Evolutionary conservation across 139 green algal genomes (phyloP), one percentile per base, ranked within the genome.

Genomic region (Chlorella sp.): DNA sequence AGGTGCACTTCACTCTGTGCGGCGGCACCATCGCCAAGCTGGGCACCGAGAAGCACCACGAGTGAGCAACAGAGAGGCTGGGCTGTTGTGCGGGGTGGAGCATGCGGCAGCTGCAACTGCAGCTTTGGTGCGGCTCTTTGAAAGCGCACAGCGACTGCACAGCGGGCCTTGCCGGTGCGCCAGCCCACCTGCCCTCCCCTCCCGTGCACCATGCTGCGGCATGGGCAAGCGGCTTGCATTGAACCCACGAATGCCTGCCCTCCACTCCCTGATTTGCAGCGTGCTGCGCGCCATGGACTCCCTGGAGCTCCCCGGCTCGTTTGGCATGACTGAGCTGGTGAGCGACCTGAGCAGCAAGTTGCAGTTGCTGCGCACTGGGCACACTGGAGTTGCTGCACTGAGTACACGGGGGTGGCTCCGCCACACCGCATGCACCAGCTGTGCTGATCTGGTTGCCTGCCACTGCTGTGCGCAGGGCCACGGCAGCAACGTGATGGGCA

Each of bases 401-500:
- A n/a, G n/a, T n/a, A n/a, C n/a, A n/a, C n/a, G n/a, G n/a, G n/a
- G n/a, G n/a, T n/a, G n/a, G n/a, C n/a, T n/a, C n/a, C n/a, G n/a
- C n/a, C n/a, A n/a, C n/a, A n/a, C n/a, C n/a, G n/a, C n/a, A n/a
- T n/a, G n/a, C n/a, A n/a, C n/a, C n/a, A n/a, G 43, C n/a, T 5
- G 67, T 43, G 17, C 14, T 60, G 51, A 17, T 17, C 14, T 17
- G 17, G 51, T 17, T 14, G 51, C 51, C 17, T 60, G 14, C 14
- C 51, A 60, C 51, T 60, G 51, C 51, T 24, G 14, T 17, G 17
- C 14, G 60, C 60, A 68, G 70, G 95, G 95, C 0, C 95, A 97
- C 76, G 95, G 95, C 58, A 92, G 75, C 74, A 98, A 98, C 82
- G 96, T 98, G 34, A 95, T 96, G 90, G 95, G 96, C 82, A 98